Percentiles rank a stretch among this genome's conserved stretches.
Evolutionary conservation across 2,329 filamentous ascomycete species (phyloP).

Genomic region (Cordyceps militaris): DNA sequence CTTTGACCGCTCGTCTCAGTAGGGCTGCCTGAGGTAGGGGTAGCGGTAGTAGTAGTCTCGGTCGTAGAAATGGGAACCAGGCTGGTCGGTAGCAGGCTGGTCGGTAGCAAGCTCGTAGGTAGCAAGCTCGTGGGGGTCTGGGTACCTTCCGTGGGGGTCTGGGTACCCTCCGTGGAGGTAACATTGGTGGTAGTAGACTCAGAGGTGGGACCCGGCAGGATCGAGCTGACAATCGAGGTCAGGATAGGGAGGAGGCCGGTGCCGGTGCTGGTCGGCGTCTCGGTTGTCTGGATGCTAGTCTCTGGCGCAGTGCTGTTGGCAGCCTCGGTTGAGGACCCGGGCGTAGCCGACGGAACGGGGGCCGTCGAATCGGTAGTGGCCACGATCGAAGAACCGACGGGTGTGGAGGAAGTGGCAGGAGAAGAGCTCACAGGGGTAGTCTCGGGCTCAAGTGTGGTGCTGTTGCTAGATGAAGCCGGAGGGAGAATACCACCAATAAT

Average conservation of each 20-base stretch:
- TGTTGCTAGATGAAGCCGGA: conserved; percentile 11
- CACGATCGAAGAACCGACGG: background rate
- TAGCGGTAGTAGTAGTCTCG: background rate
- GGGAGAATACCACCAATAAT: conserved; percentile 18
- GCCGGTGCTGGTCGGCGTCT: background rate
- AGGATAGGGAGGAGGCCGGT: background rate
- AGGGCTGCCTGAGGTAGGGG: conserved; percentile 13
- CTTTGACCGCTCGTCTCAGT: too few relatives aligned
- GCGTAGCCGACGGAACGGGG: background rate
- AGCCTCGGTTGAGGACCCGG: conserved; percentile 2
- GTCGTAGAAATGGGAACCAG: background rate
- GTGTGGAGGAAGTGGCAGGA: background rate
- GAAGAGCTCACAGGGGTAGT: background rate
- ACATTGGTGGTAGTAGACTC: background rate
- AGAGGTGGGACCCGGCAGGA: background rate
- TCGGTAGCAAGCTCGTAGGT: too few relatives aligned
- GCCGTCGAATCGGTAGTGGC: background rate
- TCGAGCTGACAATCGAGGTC: conserved; percentile 12
- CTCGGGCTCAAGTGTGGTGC: background rate
- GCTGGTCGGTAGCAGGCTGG: too few relatives aligned
- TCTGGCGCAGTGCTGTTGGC: conserved; percentile 1
- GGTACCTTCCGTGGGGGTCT: background rate
- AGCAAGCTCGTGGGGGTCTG: too few relatives aligned
- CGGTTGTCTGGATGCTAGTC: background rate
- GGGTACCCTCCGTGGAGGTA: background rate